A percentile compares a stretch with the other conserved stretches of the same genome.
Evolutionary conservation across 2,329 filamentous ascomycete genomes (phyloP).

Genomic region (Lachnellula cervina): DNA sequence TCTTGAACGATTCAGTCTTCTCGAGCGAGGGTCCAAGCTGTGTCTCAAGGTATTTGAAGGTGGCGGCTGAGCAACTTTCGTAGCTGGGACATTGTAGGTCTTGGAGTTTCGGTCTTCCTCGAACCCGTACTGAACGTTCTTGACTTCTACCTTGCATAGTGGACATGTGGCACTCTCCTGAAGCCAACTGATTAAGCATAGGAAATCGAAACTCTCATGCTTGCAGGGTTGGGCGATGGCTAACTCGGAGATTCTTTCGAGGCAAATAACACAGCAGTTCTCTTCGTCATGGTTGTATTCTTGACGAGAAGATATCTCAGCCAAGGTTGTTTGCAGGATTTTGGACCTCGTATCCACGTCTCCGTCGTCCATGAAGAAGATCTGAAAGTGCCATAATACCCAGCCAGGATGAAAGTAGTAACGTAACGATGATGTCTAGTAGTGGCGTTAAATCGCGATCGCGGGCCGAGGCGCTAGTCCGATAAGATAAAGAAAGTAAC

Average conservation of each 20-base stretch:
- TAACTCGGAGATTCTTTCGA: conserved; percentile 67
- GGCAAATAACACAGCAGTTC: conserved; percentile 78
- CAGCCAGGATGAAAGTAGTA: background rate
- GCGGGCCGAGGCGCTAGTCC: background rate
- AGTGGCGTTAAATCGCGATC: background rate
- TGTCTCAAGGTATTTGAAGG: conserved; percentile 5
- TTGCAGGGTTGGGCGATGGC: conserved; percentile 71
- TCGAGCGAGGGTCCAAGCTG: conserved; percentile 10
- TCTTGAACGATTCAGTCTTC: conserved; percentile 16
- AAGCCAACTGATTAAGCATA: conserved; percentile 80
- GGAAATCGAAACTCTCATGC: conserved; percentile 78
- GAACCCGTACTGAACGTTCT: conserved; percentile 62
- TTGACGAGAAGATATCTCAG: conserved; percentile 34
- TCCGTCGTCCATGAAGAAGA: conserved; percentile 31
- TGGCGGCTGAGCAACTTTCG: conserved; percentile 4
- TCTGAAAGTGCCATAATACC: background rate
- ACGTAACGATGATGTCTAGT: background rate
- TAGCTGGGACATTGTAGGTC: conserved; percentile 49
- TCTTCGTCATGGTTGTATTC: conserved; percentile 30
- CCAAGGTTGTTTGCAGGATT: conserved; percentile 40
- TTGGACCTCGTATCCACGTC: conserved; percentile 38
- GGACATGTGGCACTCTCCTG: conserved; percentile 69
- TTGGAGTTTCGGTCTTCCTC: conserved; percentile 48
- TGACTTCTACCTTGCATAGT: conserved; percentile 61
- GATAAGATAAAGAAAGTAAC: conserved; percentile 4